phyloP scores from a whole-genome alignment of 768 basidiomycete species.

The Multifurca ochricompacta region DNA sequence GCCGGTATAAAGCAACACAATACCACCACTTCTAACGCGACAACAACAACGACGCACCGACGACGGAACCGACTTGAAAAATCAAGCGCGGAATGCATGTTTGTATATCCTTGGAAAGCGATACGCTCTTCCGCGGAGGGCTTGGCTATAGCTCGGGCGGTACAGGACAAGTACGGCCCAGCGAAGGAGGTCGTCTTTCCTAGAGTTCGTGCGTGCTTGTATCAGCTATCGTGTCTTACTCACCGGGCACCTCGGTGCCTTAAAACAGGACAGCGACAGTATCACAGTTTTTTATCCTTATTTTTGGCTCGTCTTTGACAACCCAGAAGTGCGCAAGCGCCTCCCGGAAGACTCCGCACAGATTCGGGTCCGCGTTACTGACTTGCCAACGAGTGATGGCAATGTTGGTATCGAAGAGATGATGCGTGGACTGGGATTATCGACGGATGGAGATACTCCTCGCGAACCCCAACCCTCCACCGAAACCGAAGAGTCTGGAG shows the following conservation, averaged over 20 bases:
- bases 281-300: not conserved
- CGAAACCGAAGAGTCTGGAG: not conserved
- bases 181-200: conserved; percentile 11
- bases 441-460: not conserved
- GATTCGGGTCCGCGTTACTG: conserved; percentile 3
- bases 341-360: not conserved
- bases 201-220: conserved; percentile 5
- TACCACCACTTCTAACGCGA: not conserved
- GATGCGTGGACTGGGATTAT: conserved; percentile 2
- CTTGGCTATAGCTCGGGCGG: conserved; percentile 7
- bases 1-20: not conserved
- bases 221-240: not conserved
- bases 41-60: not conserved
- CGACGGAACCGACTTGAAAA: not conserved
- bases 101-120: not conserved
- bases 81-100: not conserved
- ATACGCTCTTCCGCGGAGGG: conserved; percentile 14
- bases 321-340: not conserved
- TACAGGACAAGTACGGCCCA: conserved; percentile 16
- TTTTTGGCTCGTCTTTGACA: conserved; percentile 16
- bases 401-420: conserved; percentile 16
- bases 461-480: not conserved
- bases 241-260: not conserved
- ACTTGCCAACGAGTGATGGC: conserved; percentile 1
- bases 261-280: not conserved